Evolutionary conservation across 2,329 filamentous ascomycete genomes (phyloP).

Genomic region (Dendryphion nanum): DNA sequence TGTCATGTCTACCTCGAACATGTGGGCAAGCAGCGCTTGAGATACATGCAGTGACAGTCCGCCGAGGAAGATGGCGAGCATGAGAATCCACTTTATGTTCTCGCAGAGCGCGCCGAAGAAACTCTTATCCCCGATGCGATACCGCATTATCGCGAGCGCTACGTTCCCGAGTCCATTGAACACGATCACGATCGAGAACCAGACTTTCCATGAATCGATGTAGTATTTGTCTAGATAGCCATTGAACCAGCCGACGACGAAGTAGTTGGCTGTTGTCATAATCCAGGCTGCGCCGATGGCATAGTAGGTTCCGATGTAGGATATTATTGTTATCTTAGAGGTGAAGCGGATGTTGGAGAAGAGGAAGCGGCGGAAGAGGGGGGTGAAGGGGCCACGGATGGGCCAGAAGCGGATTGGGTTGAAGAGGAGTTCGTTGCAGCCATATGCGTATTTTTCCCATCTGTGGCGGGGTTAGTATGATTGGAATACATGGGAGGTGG

Average conservation of each 20-base stretch:
- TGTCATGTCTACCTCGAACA: slow-evolving; percentile 81
- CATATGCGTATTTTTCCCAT: slow-evolving; percentile 71
- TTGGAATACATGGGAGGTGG: too few species aligned
- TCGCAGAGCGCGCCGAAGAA: slow-evolving; percentile 53
- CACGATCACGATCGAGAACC: slow-evolving; percentile 59
- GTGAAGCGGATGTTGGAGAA: slow-evolving; percentile 60
- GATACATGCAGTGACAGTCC: slow-evolving; percentile 77
- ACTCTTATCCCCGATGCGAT: slow-evolving; percentile 55
- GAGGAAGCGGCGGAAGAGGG: slow-evolving; percentile 60
- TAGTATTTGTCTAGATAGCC: slow-evolving; percentile 77
- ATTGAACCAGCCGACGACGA: slow-evolving; percentile 68
- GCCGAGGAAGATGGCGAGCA: slow-evolving; percentile 76
- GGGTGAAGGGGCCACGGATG: slow-evolving; percentile 61
- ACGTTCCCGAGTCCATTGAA: slow-evolving; percentile 62
- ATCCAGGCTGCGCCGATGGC: slow-evolving; percentile 66
- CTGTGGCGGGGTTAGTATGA: neutral
- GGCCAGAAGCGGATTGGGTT: slow-evolving; percentile 63
- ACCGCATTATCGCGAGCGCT: slow-evolving; percentile 59
- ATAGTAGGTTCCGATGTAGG: slow-evolving; percentile 68
- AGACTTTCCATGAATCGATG: slow-evolving; percentile 47
- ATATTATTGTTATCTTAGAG: slow-evolving; percentile 67
- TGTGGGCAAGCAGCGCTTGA: slow-evolving; percentile 74
- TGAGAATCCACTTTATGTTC: slow-evolving; percentile 61
- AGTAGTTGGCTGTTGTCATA: slow-evolving; percentile 65
- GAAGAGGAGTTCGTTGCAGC: slow-evolving; percentile 69